phyloP scores from a whole-genome alignment of 2,329 filamentous ascomycete genomes.

The Metarhizium brunneum region DNA sequence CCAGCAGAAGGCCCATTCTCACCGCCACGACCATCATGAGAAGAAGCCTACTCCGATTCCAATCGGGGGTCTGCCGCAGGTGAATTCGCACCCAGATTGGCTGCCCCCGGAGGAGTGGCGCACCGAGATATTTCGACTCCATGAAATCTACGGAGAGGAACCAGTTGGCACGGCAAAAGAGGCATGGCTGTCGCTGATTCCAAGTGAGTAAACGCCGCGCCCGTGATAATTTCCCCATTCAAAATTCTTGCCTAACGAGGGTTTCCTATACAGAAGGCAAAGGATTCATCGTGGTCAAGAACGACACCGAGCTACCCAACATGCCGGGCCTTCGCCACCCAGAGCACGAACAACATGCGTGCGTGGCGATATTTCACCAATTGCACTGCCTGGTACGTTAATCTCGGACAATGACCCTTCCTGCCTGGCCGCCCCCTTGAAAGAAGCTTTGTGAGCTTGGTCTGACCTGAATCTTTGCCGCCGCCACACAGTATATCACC shows the following conservation, averaged over 20 bases:
- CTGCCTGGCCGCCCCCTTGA: neutral
- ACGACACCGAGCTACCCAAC: neutral
- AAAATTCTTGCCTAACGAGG: neutral
- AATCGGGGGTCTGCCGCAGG: constrained; percentile 1
- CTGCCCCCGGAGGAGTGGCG: constrained; percentile 8
- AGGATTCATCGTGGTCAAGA: constrained; percentile 7
- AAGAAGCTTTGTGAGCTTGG: neutral
- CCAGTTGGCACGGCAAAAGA: constrained; percentile 1
- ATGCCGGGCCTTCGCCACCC: constrained; percentile 4
- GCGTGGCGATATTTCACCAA: neutral
- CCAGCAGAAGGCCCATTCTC: neutral
- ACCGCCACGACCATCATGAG: neutral
- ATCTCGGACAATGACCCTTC: neutral
- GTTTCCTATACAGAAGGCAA: constrained; percentile 2
- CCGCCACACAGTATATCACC: constrained; percentile 3
- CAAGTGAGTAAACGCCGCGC: constrained; percentile 1
- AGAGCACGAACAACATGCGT: constrained; percentile 2
- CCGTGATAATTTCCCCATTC: too few species aligned
- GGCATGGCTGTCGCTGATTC: constrained; percentile 7
- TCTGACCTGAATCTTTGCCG: neutral
- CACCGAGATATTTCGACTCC: constrained; percentile 4
- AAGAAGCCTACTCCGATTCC: neutral
- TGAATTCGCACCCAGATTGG: constrained; percentile 1
- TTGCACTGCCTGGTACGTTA: constrained; percentile 2
- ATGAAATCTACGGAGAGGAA: constrained; percentile 3